A percentile compares a stretch with the other conserved stretches of the same genome.
Conservation (phyloP, 225 moss, liverwort and hornwort genomes). For the Lunularia cruciata region DNA sequence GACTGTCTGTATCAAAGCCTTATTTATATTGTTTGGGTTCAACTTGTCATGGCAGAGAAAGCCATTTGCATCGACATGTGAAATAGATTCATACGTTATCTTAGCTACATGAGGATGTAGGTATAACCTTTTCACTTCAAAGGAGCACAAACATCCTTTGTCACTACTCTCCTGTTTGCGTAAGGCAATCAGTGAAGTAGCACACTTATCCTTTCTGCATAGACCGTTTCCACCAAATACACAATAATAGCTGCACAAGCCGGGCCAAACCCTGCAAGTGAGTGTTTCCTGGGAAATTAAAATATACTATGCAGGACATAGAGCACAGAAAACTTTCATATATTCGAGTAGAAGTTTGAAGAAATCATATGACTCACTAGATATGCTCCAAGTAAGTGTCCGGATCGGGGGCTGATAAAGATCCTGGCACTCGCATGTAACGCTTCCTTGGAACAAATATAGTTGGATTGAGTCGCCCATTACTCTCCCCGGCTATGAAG, state of each 20-base stretch:
- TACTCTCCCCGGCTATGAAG: conserved; percentile 24
- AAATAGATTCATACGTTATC: conserved; percentile 9
- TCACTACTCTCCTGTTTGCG: conserved; percentile 23
- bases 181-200: conserved; percentile 3
- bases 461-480: conserved; percentile 14
- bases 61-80: conserved; percentile 25
- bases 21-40: conserved; percentile 8
- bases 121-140: conserved; percentile 31
- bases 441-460: conserved; percentile 21
- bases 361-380: conserved; percentile 9
- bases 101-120: conserved; percentile 24
- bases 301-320: background rate
- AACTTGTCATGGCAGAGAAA: conserved; percentile 16
- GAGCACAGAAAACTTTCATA: too few species aligned
- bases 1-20: background rate
- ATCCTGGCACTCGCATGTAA: conserved; percentile 14
- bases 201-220: conserved; percentile 8
- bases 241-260: conserved; percentile 20
- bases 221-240: conserved; percentile 22
- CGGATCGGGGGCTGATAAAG: conserved; percentile 4
- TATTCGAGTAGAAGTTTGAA: background rate
- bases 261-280: background rate
- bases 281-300: background rate
- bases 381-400: conserved; percentile 26
- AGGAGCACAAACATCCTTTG: conserved; percentile 27